Base-by-base conservation (phyloP, 805 yeast genomes). In the Metschnikowia borealis region DNA sequence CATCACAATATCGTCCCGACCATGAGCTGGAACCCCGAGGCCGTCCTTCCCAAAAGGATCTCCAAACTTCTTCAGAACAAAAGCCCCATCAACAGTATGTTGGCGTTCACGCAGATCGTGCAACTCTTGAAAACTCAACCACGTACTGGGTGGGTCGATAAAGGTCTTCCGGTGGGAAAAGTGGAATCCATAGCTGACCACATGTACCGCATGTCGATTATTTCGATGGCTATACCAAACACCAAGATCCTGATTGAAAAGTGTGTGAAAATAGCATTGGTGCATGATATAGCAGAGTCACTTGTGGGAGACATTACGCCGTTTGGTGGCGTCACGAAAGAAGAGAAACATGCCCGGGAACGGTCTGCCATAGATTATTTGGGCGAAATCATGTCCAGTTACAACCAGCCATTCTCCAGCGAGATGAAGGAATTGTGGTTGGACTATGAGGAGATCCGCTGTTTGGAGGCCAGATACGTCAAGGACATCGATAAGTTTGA, bases 81-180 rank as follows among this genome's bases (percentile, higher is more conserved):
- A 4, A 50, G 52, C 6, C 64, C 66, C 3, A 61, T 73, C 45
- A 79, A 80, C 59, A 81, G 82, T 64, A 77, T 83, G 47, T 60
- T 81, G 39, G 79, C 80, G 14, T 80, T 82, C 54, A 66, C 82
- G 46, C 89, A 88, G 62, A 79, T 89, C 32, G 79, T 89, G 0
- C 78, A 85, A 46, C 74, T 83, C 33, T 74, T 92, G 59, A 92
- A 92, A 67, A 73, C 82, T 4, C 92, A 89, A 62, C 83, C 84
- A 58, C 79, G 99, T 64, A 92, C 99, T 0, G 99, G 99, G 2
- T 92, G 98, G 98, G 68, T 92, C 18, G 92, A 89, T 63, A 82
- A 81, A 61, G 70, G 71, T 3, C 58, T 74, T 15, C 78, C 80
- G 10, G 63, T 74, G 15, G 74, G 74, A 1, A 60, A 73, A 23